Evolutionary conservation across 2,329 filamentous ascomycete species (phyloP), one percentile per base, ranked within the genome.

Genomic region (Coleophoma cylindrospora): DNA sequence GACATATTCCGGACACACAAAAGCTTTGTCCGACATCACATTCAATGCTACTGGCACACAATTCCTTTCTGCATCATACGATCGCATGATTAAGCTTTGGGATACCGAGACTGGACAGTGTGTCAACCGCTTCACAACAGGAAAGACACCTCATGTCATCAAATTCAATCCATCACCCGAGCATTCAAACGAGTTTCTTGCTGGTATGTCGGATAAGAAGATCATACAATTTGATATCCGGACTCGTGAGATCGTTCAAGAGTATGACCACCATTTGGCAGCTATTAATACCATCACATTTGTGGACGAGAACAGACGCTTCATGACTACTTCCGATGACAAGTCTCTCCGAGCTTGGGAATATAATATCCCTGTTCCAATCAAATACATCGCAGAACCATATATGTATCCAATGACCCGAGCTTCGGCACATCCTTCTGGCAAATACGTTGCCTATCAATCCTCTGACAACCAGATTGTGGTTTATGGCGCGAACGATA

Each of bases 201-300:
- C 91, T 1, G 94, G 94, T 62, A 95, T 97, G 89, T 94, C 89
- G 36, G 92, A 99, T 70, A 99, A 99, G 76, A 96, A 96, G 75
- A 99, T 99, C 60, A 80, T 99, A 40, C 94, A 99, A 66, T 99
- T 95, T 69, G 94, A 99, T 69, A 91, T 85, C 2, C 82, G 95
- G 27, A 84, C 85, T 7, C 71, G 76, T 53, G 84, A 95, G 61
- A 79, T 94, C 51, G 88, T 96, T 12, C 95, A 99, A 66, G 94
- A 97, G 73, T 99, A 99, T 71, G 92, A 99, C 65, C 94, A 99
- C 69, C 94, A 99, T 68, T 74, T 99, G 54, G 94, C 91, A n/a
- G 90, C 94, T 21, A 86, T 99, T 74, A 99, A 99, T 72, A 97
- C 94, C 10, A 89, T 99, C 58, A 94, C 89, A 4, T 99, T 97